A percentile compares a stretch with the other conserved stretches of the same genome.
These are phyloP conservation scores for Talaromyces albobiverticillius DNA, from an alignment of 2,329 filamentous ascomycete species.

Conservation along the genomic window DNA sequence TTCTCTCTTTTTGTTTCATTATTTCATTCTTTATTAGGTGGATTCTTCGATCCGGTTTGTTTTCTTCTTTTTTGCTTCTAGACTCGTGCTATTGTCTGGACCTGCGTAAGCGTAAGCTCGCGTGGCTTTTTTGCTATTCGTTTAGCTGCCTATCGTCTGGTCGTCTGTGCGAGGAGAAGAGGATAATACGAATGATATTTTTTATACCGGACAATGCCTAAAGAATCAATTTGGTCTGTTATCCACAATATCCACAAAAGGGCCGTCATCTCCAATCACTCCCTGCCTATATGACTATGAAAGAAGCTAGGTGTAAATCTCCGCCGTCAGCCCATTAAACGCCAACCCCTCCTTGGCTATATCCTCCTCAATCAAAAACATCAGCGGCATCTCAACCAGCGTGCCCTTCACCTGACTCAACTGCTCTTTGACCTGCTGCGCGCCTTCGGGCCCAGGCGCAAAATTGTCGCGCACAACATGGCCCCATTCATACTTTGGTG, in stretches of 20 bases:
- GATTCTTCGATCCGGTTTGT: not conserved
- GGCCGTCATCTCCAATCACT: too few species aligned
- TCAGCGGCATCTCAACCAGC: constrained; percentile 84
- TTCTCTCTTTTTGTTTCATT: not conserved
- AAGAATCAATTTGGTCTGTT: too few species aligned
- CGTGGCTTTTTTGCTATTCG: not conserved
- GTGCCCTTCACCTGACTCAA: constrained; percentile 65
- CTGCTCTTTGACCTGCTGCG: constrained; percentile 69
- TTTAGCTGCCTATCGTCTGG: too few species aligned
- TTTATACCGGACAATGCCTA: too few species aligned
- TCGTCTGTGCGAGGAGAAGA: not conserved
- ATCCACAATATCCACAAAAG: too few species aligned
- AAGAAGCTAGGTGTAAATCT: constrained; percentile 60
- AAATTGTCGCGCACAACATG: constrained; percentile 84
- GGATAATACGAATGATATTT: too few species aligned
- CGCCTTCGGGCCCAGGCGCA: constrained; percentile 58
- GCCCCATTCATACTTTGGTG: constrained; percentile 69
- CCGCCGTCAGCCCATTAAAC: constrained; percentile 69
- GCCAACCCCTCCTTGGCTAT: constrained; percentile 78
- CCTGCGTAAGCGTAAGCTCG: not conserved
- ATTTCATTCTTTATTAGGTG: not conserved
- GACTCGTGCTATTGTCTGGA: not conserved
- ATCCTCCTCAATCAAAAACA: constrained; percentile 81
- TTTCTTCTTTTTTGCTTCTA: not conserved
- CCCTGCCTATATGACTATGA: too few species aligned